Percentiles rank a stretch among this genome's conserved stretches.
Evolutionary conservation across 805 yeast species (phyloP).

Genomic region (Saturnispora saitoi): DNA sequence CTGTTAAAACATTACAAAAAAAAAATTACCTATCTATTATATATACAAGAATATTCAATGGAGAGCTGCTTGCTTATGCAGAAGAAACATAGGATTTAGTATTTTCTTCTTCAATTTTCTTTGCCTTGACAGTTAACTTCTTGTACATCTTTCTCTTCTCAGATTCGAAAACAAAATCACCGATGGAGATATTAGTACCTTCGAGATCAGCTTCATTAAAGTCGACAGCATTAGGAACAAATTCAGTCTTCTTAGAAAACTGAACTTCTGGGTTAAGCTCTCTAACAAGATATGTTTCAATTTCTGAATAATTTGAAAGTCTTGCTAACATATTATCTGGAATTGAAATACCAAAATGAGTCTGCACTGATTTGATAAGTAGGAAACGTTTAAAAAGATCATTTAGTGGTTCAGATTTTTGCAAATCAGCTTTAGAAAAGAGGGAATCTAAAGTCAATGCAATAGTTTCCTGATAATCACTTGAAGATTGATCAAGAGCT

Average conservation of each 20-base stretch:
- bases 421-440: slow-evolving; percentile 4
- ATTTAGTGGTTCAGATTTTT: slow-evolving; percentile 9
- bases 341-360: slow-evolving; percentile 40
- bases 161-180: slow-evolving; percentile 38
- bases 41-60: slow-evolving; percentile 1
- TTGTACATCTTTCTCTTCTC: slow-evolving; percentile 39
- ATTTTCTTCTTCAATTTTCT: slow-evolving; percentile 19
- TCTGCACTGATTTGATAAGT: slow-evolving; percentile 40
- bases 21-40: background rate
- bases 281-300: slow-evolving; percentile 31
- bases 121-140: slow-evolving; percentile 34
- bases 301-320: slow-evolving; percentile 31
- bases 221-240: slow-evolving; percentile 63
- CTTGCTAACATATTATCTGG: slow-evolving; percentile 43
- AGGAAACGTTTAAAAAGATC: slow-evolving; percentile 44
- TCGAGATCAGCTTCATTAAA: slow-evolving; percentile 46
- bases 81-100: slow-evolving; percentile 3
- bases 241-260: slow-evolving; percentile 45
- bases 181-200: slow-evolving; percentile 50
- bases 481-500: background rate
- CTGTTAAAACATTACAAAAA: too few species aligned
- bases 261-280: slow-evolving; percentile 32
- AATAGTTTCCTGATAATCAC: slow-evolving; percentile 12
- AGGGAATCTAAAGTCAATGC: slow-evolving; percentile 14
- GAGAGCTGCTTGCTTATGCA: background rate